A percentile compares a stretch with the other conserved stretches of the same genome.
These are phyloP conservation scores for Ambispora gerdemannii DNA, from an alignment of 192 early-diverging fungal species.

Conservation along the genomic window DNA sequence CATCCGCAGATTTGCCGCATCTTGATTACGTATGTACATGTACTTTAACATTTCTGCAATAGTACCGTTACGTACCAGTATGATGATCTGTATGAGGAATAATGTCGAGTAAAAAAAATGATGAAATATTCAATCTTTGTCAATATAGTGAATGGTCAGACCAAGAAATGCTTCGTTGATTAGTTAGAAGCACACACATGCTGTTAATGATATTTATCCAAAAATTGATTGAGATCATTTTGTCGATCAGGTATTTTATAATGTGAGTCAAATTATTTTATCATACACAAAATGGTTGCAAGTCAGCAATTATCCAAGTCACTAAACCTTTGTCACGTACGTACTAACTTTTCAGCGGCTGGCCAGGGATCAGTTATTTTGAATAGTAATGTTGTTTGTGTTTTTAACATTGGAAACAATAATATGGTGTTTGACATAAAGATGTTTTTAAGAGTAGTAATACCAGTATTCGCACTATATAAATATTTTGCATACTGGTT, in stretches of 20 bases:
- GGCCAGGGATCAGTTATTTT: no score
- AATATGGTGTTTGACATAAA: no score
- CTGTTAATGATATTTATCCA: conserved; percentile 1
- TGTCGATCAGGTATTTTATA: not conserved
- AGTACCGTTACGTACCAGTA: not conserved
- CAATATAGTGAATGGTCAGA: conserved; percentile 8
- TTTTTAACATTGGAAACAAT: no score
- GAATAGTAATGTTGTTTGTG: no score
- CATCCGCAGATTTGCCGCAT: not conserved
- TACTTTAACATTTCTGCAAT: not conserved
- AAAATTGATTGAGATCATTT: not conserved
- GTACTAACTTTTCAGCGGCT: no score
- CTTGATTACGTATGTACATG: not conserved
- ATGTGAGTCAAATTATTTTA: not conserved
- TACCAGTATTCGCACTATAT: no score
- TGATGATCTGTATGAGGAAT: not conserved
- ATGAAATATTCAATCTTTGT: not conserved
- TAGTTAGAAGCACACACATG: not conserved
- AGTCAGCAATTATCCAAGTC: no score
- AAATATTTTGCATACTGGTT: no score
- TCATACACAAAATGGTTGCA: no score
- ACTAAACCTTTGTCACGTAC: no score
- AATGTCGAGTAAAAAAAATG: conserved; percentile 18
- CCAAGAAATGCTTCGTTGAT: not conserved
- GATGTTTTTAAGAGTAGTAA: no score